These are phyloP conservation scores for peach (Prunus persica) DNA, from an alignment of 306 rosid genomes.

Conservation along the genomic window Prunus_persica_NCBIv2 NC_034010.1:6777501-6778000, in stretches of 20 bases:
- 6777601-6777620: not conserved
- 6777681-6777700: not conserved
- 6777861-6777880: conserved; percentile 11
- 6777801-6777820: conserved; percentile 28
- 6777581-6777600: not conserved
- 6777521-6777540: not conserved
- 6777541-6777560: not conserved
- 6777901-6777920: no score
- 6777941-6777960: no score
- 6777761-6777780: conserved; percentile 14
- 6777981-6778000: rapidly evolving
- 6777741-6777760: not conserved
- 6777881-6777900: no score
- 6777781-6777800: conserved; percentile 4
- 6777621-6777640: not conserved
- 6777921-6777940: no score
- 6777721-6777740: conserved; percentile 2
- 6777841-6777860: conserved; percentile 29
- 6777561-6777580: not conserved
- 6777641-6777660: conserved; percentile 13
- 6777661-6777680: conserved; percentile 2
- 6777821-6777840: conserved; percentile 27
- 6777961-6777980: rapidly evolving
- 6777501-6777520: conserved; percentile 20
- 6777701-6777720: conserved; percentile 10